phyloP scores from a whole-genome alignment of 306 rosid genomes.

The Gastrolobium bilobum region DNA sequence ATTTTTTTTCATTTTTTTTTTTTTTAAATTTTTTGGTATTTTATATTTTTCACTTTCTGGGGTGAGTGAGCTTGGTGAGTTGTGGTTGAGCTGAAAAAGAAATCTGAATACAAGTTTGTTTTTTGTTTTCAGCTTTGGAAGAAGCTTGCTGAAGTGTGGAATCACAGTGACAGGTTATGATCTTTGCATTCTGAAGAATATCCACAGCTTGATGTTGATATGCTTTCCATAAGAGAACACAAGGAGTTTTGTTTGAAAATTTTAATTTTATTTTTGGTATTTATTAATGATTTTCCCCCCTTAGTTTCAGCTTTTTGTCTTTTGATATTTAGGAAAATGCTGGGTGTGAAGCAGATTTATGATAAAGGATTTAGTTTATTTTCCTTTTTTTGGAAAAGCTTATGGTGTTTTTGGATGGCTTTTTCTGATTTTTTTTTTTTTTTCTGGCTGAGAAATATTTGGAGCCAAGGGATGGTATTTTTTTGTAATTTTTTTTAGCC shows the following conservation, averaged over 20 bases:
- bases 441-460: slow-evolving; percentile 42
- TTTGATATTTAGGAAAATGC: slow-evolving; percentile 43
- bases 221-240: slow-evolving; percentile 40
- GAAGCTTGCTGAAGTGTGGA: slow-evolving; percentile 65
- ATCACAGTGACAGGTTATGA: slow-evolving; percentile 64
- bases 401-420: slow-evolving; percentile 34
- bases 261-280: slow-evolving; percentile 7
- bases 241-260: not conserved
- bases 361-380: slow-evolving; percentile 20
- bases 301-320: slow-evolving; percentile 51
- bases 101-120: slow-evolving; percentile 39
- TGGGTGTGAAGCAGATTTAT: slow-evolving; percentile 47
- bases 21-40: not conserved
- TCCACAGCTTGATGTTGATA: slow-evolving; percentile 50
- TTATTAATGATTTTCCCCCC: slow-evolving; percentile 29
- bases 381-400: slow-evolving; percentile 37
- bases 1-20: slow-evolving; percentile 4
- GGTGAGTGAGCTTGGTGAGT: slow-evolving; percentile 45
- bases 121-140: slow-evolving; percentile 49
- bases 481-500: slow-evolving; percentile 31
- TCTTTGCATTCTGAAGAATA: slow-evolving; percentile 60
- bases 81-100: slow-evolving; percentile 52
- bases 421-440: slow-evolving; percentile 1
- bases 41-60: slow-evolving; percentile 47
- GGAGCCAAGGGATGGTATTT: slow-evolving; percentile 17